phyloP scores from a whole-genome alignment of 495 filamentous ascomycete genomes.

The Pyrenula massariospora region DNA sequence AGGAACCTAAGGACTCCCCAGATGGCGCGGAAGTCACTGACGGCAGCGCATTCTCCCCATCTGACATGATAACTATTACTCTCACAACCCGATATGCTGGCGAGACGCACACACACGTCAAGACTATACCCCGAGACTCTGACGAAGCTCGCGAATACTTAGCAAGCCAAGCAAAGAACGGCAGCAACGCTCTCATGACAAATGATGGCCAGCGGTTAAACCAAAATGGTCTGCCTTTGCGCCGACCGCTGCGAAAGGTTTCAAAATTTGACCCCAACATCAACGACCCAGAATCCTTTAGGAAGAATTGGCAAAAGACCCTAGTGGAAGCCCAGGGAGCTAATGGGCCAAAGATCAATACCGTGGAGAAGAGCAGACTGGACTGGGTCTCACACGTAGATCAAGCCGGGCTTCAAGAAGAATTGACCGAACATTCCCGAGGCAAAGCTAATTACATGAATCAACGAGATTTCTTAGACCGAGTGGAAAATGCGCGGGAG shows the following conservation, averaged over 20 bases:
- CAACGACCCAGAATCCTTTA: slow-evolving; percentile 21
- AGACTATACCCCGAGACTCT: slow-evolving; percentile 63
- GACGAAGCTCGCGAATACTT: slow-evolving; percentile 75
- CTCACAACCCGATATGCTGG: slow-evolving; percentile 88
- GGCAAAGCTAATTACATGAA: slow-evolving; percentile 72
- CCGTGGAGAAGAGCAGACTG: slow-evolving; percentile 85
- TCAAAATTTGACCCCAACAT: slow-evolving; percentile 70
- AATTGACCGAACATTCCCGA: slow-evolving; percentile 73
- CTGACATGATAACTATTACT: slow-evolving; percentile 68
- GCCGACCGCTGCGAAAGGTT: slow-evolving; percentile 57
- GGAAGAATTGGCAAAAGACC: slow-evolving; percentile 37
- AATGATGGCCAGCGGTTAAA: slow-evolving; percentile 5
- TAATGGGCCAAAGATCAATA: slow-evolving; percentile 78
- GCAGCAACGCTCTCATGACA: slow-evolving; percentile 20
- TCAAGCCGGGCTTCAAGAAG: slow-evolving; percentile 80
- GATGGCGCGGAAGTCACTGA: neutral
- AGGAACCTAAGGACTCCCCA: neutral
- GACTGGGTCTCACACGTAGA: slow-evolving; percentile 96
- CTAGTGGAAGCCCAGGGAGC: slow-evolving; percentile 23
- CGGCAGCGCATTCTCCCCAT: slow-evolving; percentile 4
- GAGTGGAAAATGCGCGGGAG: slow-evolving; percentile 66
- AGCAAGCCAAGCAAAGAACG: slow-evolving; percentile 34
- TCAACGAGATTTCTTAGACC: slow-evolving; percentile 79
- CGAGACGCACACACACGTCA: slow-evolving; percentile 70
- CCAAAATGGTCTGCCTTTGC: slow-evolving; percentile 25